Evolutionary conservation across 129 eudicot genomes (phyloP), one percentile per base, ranked within the genome.

Genomic region (Glebionis coronaria): DNA sequence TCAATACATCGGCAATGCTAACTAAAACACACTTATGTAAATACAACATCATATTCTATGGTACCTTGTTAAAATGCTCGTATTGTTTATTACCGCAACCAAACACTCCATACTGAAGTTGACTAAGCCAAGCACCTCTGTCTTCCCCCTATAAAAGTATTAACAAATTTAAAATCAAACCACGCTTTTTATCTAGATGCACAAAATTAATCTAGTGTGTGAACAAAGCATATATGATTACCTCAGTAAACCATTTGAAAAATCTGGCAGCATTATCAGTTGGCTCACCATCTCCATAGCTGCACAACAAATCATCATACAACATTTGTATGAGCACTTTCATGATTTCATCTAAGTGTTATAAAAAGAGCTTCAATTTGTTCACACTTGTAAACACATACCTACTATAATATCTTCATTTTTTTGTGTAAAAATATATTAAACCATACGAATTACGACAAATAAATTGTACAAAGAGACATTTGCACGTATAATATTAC

Each of bases 221-320:
- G n/a, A n/a, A 25, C 7, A 55, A 27, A 12, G 21, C 31, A 7
- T 58, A 58, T 58, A 12, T 4, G 62, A 70, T 73, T 80, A 89
- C 98, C 96, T 93, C 98, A 3, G 71, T 42, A 73, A 93, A 93
- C 98, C 97, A 93, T 68, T 93, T 93, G 65, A 81, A 86, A 76
- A 93, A 93, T 72, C 97, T 88, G 5, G 95, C 98, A 12, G 98
- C 95, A 73, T 93, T 93, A 69, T 93, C 98, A 2, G 98, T 93
- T 71, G 98, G 98, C 83, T 93, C 98, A 61, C 98, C 98, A 75
- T 93, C 98, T 73, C 98, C 98, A 78, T 93, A 93, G 68, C 98
- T 93, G 75, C 78, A 68, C 49, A 69, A 35, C 46, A 74, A 52
- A 62, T 20, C 15, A 68, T 40, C 72, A 31, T 46, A 55, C 72